Percentiles rank a stretch among this genome's conserved stretches.
Conservation (phyloP, 2,329 filamentous ascomycete genomes). For the Arthrobotrys megalospora region DNA sequence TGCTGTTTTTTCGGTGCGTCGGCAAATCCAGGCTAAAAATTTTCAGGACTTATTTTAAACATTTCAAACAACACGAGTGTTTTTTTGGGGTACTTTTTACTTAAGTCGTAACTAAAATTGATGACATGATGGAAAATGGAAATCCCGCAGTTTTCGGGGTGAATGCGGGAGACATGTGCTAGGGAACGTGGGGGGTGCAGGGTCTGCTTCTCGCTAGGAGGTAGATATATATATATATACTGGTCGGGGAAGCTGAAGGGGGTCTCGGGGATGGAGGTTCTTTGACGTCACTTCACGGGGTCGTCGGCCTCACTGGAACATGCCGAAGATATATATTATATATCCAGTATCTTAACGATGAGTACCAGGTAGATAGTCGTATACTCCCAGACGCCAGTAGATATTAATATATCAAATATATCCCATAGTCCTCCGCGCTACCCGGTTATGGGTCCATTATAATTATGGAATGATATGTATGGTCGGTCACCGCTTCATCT, state of each 20-base stretch:
- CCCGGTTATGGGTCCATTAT: neutral
- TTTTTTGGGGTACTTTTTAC: no score
- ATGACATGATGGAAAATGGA: constrained; percentile 25
- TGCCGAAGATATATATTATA: neutral
- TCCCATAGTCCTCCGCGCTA: no score
- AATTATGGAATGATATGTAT: neutral
- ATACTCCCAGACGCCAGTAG: neutral
- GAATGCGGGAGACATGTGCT: neutral
- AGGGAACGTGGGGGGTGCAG: constrained; percentile 15
- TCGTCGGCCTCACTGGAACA: neutral
- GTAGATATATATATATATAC: neutral
- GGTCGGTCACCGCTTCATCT: constrained; percentile 34
- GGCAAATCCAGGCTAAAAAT: constrained; percentile 26
- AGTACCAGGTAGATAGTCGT: no score
- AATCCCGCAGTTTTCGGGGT: constrained; percentile 30
- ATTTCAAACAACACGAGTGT: neutral
- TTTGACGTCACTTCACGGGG: constrained; percentile 21
- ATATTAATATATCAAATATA: neutral
- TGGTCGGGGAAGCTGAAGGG: neutral
- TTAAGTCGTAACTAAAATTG: no score
- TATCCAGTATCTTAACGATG: neutral
- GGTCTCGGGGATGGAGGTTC: neutral
- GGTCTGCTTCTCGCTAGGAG: neutral
- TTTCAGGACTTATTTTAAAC: neutral
- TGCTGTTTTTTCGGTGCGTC: constrained; percentile 19